Conservation (phyloP, 768 basidiomycete genomes). For the Panaeolus papilionaceus region DNA sequence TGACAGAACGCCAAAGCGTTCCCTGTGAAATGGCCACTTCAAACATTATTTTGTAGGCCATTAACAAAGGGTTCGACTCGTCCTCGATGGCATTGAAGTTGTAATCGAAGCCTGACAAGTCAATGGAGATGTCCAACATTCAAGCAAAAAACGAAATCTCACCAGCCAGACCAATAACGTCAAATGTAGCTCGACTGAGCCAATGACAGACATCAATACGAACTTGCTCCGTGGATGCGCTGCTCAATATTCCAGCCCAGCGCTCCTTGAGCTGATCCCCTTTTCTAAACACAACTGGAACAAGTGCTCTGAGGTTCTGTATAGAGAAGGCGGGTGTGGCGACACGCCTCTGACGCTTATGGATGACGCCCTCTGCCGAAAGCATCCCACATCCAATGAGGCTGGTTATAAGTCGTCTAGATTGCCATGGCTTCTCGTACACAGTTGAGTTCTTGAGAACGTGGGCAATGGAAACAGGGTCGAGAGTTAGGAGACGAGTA, state of each 20-base stretch:
- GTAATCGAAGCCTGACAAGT: constrained; percentile 76
- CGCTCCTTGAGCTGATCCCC: constrained; percentile 64
- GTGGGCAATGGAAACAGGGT: constrained; percentile 76
- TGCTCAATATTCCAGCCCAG: constrained; percentile 58
- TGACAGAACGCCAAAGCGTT: constrained; percentile 46
- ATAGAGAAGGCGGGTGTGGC: constrained; percentile 80
- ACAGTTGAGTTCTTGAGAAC: constrained; percentile 73
- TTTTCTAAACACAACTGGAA: constrained; percentile 76
- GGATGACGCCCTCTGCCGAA: constrained; percentile 76
- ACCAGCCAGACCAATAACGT: constrained; percentile 93
- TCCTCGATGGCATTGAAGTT: constrained; percentile 84
- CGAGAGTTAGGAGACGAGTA: constrained; percentile 79
- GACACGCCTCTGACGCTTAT: constrained; percentile 82
- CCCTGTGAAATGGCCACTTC: constrained; percentile 70
- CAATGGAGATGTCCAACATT: neutral
- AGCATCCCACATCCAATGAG: constrained; percentile 88
- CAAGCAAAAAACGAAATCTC: constrained; percentile 22
- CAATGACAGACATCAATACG: constrained; percentile 79
- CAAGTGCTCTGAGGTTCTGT: constrained; percentile 75
- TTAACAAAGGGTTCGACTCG: constrained; percentile 78
- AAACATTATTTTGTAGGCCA: constrained; percentile 88
- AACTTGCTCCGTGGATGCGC: constrained; percentile 26
- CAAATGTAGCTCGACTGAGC: constrained; percentile 86
- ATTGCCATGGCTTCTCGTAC: constrained; percentile 87
- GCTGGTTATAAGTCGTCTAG: constrained; percentile 72